Evolutionary conservation across 2,329 filamentous ascomycete genomes (phyloP).

Genomic region (Parastagonospora nodorum): DNA sequence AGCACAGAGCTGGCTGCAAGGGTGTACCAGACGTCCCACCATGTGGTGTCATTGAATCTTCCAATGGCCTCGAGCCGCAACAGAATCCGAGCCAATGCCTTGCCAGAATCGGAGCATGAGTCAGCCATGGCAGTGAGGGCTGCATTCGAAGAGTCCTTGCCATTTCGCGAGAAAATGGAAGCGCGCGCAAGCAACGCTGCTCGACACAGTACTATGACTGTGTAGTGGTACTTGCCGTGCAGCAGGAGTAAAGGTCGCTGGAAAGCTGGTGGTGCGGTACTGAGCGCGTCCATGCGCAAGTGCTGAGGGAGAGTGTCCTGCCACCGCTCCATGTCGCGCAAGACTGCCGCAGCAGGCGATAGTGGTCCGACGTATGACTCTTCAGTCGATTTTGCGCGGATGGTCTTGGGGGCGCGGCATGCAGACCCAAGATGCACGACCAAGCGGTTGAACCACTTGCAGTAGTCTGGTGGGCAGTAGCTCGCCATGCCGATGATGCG

Average conservation of each 20-base stretch:
- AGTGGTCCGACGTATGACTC: conserved; percentile 46
- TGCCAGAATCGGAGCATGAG: conserved; percentile 46
- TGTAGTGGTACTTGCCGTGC: conserved; percentile 50
- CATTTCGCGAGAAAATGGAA: conserved; percentile 35
- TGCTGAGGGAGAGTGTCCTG: conserved; percentile 46
- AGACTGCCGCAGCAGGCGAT: conserved; percentile 45
- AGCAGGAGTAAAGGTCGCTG: conserved; percentile 48
- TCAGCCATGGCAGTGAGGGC: conserved; percentile 43
- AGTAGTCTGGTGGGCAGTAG: conserved; percentile 45
- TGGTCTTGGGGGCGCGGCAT: conserved; percentile 45
- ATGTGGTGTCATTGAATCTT: conserved; percentile 48
- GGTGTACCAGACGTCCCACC: conserved; percentile 51
- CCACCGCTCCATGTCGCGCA: conserved; percentile 50
- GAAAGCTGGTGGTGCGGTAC: conserved; percentile 39
- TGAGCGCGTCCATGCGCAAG: conserved; percentile 40
- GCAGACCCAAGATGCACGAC: conserved; percentile 46
- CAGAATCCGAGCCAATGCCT: conserved; percentile 39
- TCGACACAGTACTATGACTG: conserved; percentile 46
- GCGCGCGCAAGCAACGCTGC: conserved; percentile 47
- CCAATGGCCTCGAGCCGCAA: conserved; percentile 44
- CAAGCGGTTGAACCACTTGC: conserved; percentile 46
- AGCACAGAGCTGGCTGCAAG: conserved; percentile 46
- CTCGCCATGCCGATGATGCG: conserved; percentile 41
- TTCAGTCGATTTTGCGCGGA: conserved; percentile 34
- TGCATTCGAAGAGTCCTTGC: conserved; percentile 30